phyloP scores from a whole-genome alignment of 495 filamentous ascomycete genomes.

The Neurospora sp. region DNA sequence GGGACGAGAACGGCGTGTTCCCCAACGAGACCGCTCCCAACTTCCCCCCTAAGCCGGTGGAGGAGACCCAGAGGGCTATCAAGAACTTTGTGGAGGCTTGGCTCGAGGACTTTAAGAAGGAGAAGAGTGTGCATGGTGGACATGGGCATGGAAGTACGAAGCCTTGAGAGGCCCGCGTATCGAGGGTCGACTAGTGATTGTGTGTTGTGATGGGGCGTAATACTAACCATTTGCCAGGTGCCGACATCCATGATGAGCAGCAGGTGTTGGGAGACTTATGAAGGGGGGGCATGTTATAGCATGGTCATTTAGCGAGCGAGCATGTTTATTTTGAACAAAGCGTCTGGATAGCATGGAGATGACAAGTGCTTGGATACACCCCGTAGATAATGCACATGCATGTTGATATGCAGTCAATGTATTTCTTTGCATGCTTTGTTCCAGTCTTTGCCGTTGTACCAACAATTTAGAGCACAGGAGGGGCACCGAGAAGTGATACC shows the following conservation, averaged over 20 bases:
- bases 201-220: neutral
- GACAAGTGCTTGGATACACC: neutral
- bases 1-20: conserved; percentile 62
- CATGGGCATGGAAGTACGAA: neutral
- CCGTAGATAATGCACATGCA: neutral
- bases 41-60: conserved; percentile 44
- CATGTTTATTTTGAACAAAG: neutral
- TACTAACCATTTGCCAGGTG: neutral
- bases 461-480: neutral
- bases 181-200: neutral
- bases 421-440: neutral
- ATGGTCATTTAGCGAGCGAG: neutral
- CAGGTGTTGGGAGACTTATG: neutral
- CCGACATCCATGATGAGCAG: neutral
- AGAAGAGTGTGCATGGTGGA: neutral
- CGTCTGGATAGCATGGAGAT: neutral
- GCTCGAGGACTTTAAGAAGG: conserved; percentile 46
- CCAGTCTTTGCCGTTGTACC: neutral
- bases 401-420: neutral
- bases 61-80: conserved; percentile 44
- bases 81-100: conserved; percentile 52
- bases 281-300: neutral
- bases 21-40: conserved; percentile 44
- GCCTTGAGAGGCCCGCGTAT: neutral
- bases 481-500: neutral